Base-by-base conservation (phyloP, 148 eudicot species). In the Fagopyrum homotropicum region DNA sequence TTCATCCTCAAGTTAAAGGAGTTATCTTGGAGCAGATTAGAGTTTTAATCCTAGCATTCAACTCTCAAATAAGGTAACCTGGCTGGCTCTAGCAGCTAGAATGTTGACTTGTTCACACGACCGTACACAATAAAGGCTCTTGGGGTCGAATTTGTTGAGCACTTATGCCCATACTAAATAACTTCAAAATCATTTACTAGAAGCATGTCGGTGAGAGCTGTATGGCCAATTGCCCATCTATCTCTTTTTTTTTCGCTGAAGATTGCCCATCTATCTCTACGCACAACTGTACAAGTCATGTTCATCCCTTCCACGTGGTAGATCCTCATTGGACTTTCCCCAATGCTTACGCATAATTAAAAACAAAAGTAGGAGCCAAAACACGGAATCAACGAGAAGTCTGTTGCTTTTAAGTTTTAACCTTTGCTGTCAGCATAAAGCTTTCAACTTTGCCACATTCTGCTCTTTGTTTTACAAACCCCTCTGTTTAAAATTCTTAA, bases 361-460 rank as follows among this genome's bases (percentile, higher is more conserved):
- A 60, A 63, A 35, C 16, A 29, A 63, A 63, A 63, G 66, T 19
- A 22, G 35, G 9, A 7, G 19, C 66, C 44, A 63, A 30, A 29
- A 63, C 69, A 63, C 69, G 69, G 69, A 63, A 63, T 63, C 69
- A 63, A 60, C 40, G 8, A 9, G 5, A 12, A 26, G 66, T 22
- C 9, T 57, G 30, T 57, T 19, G 17, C 7, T n/a, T 57, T 7
- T 57, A 55, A 4, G 2, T n/a, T 57, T 7, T 57, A 55, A 4
- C 29, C 63, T 57, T 57, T 19, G 10, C 4, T 57, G 66, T 60
- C 66, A 60, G 66, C 66, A 60, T 22, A 60, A 60, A 60, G 40
- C 4, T 26, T 60, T 12, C 66, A 60, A 63, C 69, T 63, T 35
- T 16, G 69, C 45, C 69, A 63, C 69, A 8, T 63, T 63, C 69